Evolutionary conservation across 179 eudicot genomes (phyloP).

Genomic region (Spinacia oleracea): DNA sequence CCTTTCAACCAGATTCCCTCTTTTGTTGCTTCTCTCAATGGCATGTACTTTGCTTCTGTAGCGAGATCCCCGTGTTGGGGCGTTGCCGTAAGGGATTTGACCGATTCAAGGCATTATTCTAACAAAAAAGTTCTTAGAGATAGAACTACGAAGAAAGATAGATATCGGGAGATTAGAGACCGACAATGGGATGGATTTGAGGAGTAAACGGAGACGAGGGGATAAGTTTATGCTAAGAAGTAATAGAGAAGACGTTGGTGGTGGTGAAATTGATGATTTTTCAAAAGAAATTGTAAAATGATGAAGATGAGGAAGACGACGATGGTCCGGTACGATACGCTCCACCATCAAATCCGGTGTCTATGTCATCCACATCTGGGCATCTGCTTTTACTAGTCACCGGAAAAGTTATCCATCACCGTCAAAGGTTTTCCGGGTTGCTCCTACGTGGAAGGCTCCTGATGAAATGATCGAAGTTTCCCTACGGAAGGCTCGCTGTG

Average conservation of each 20-base stretch:
- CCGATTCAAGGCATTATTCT: too few species aligned
- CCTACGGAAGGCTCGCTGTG: conserved; percentile 92
- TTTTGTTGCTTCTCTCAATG: too few species aligned
- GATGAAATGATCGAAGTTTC: conserved; percentile 90
- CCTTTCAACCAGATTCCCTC: too few species aligned
- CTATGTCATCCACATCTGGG: conserved; percentile 22
- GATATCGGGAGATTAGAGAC: conserved; percentile 56
- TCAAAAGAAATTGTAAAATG: conserved; percentile 87
- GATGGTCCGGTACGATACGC: conserved; percentile 40
- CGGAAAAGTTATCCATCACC: conserved; percentile 74
- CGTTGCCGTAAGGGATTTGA: too few species aligned
- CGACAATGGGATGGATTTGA: conserved; percentile 56
- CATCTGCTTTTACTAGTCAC: conserved; percentile 40
- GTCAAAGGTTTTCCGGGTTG: conserved; percentile 40
- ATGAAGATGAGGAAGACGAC: conserved; percentile 67
- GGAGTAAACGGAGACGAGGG: conserved; percentile 61
- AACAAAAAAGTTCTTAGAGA: too few species aligned
- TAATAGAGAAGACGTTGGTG: conserved; percentile 35
- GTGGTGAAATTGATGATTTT: conserved; percentile 44
- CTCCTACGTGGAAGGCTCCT: conserved; percentile 75
- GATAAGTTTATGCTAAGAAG: conserved; percentile 50
- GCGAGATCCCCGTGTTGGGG: too few species aligned
- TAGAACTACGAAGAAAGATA: conserved; percentile 39
- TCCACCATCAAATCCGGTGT: conserved; percentile 42
- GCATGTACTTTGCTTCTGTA: too few species aligned